These are phyloP conservation scores for Colletotrichum orbiculare DNA, from an alignment of 2,329 filamentous ascomycete genomes.

Conservation along the genomic window DNA sequence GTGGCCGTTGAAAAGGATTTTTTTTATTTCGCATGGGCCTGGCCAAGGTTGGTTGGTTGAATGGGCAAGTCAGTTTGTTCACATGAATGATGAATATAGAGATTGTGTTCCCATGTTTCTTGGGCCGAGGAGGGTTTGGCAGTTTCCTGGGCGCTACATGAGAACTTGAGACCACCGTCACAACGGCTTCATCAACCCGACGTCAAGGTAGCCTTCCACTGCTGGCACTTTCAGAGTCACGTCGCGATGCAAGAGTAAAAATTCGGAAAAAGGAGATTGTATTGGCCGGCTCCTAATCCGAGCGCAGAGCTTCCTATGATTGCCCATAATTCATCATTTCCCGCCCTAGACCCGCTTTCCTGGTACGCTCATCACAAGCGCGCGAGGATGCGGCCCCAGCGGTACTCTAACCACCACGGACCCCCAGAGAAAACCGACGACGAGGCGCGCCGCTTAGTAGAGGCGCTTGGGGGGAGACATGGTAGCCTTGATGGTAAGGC, in stretches of 20 bases:
- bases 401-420: conserved; percentile 15
- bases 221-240: no score
- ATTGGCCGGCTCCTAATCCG: conserved; percentile 33
- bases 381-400: conserved; percentile 4
- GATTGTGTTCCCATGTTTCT: no score
- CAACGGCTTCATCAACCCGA: no score
- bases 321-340: conserved; percentile 10
- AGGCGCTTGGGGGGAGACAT: conserved; percentile 99
- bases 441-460: conserved; percentile 73
- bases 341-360: background rate
- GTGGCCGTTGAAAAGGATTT: background rate
- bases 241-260: background rate
- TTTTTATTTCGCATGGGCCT: no score
- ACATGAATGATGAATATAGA: no score
- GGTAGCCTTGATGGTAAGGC: conserved; percentile 99
- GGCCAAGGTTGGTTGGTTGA: no score
- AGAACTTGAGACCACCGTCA: no score
- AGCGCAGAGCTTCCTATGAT: conserved; percentile 35
- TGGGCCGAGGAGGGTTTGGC: no score
- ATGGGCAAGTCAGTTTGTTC: no score
- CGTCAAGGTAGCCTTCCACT: no score
- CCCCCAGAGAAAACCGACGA: conserved; percentile 24
- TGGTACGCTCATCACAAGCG: conserved; percentile 19
- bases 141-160: no score
- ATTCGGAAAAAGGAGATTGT: conserved; percentile 23